These are phyloP conservation scores for Hericium coralloides DNA, from an alignment of 768 basidiomycete genomes.

Conservation along the genomic window DNA sequence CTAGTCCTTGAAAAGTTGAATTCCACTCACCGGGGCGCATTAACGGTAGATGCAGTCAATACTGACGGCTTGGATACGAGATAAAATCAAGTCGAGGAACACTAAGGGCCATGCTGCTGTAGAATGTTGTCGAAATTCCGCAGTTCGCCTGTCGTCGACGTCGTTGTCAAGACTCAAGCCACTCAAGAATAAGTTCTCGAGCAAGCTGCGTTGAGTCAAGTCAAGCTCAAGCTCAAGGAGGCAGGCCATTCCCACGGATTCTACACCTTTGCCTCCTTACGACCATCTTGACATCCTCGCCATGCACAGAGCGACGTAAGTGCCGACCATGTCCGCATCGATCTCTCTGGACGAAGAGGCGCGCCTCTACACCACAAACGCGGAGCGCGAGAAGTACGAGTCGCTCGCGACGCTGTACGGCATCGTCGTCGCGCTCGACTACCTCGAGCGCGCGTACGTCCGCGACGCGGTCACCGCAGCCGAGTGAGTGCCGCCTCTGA, in stretches of 20 bases:
- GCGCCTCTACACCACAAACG: constrained; percentile 76
- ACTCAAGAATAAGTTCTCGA: too few species aligned
- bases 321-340: constrained; percentile 6
- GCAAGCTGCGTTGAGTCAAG: too few species aligned
- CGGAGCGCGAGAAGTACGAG: constrained; percentile 84
- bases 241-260: background rate
- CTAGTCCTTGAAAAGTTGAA: too few species aligned
- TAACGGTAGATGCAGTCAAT: too few species aligned
- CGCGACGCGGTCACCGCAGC: constrained; percentile 85
- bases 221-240: too few species aligned
- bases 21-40: too few species aligned
- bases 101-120: too few species aligned
- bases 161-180: too few species aligned
- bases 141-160: too few species aligned
- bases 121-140: too few species aligned
- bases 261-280: background rate
- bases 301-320: background rate
- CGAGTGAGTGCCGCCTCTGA: constrained; percentile 52
- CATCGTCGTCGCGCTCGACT: constrained; percentile 74
- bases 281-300: background rate
- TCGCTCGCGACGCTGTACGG: constrained; percentile 86
- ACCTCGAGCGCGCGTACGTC: constrained; percentile 92
- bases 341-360: constrained; percentile 87
- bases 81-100: too few species aligned
- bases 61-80: too few species aligned